Base-by-base conservation (phyloP, 2,329 filamentous ascomycete genomes). In the Alternaria sp. region DNA sequence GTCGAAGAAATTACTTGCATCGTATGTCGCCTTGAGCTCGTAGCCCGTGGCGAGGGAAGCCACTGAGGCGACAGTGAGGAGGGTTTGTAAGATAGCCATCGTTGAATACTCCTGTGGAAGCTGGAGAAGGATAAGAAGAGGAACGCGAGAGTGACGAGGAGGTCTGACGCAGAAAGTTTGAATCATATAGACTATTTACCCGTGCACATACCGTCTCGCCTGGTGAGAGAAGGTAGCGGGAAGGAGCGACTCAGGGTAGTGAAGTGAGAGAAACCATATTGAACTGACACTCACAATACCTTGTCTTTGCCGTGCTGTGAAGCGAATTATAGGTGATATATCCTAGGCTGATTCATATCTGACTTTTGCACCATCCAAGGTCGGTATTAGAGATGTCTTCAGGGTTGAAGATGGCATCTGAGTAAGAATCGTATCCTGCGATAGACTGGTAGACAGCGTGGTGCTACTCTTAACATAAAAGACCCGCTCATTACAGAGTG, bases 1-100 rank as follows among this genome's bases (percentile, higher is more conserved):
- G 38, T 52, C 38, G 18, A 70, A 63, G 36, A 69, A 71, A 61
- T 73, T 69, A 30, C 55, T 62, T 1, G 63, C 49, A 18, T 73
- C 59, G 30, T 68, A 66, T 12, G 51, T 65, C 9, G 57, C 63
- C 22, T 62, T 57, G 20, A 69, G 64, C 18, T 59, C 57, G 18
- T 69, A 72, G 47, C 58, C 51, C 39, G 42, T 18, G 22, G 32
- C 39, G 20, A 49, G 16, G 32, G 43, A 49, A 30, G 56, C 7
- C 38, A 41, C 46, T 26, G 41, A 56, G 42, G 38, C 38, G 11
- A 54, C 28, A 38, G 36, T 24, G 42, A 26, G 22, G 28, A 61
- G 28, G 9, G 51, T 38, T 6, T 28, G 42, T 26, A 53, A 38
- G 36, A 51, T 48, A 43, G 47, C 11, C 58, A 61, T 63, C 9